These are phyloP conservation scores for Apiotrichum akiyoshidainum DNA, from an alignment of 1,284 basidiomycete species.

Conservation along the genomic window DNA sequence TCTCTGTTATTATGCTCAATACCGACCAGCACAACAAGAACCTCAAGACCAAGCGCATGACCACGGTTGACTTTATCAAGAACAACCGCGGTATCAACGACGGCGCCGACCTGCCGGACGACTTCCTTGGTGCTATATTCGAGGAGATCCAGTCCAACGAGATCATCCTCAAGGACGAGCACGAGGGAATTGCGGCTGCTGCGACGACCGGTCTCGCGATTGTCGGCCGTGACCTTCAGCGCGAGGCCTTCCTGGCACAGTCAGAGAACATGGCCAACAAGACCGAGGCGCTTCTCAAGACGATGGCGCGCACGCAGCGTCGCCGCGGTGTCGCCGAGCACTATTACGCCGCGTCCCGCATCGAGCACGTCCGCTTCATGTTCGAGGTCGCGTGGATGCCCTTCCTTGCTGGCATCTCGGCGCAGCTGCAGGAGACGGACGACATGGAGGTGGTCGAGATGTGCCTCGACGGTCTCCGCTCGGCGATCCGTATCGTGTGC, in stretches of 20 bases:
- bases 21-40: slow-evolving; percentile 94
- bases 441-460: slow-evolving; percentile 85
- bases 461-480: slow-evolving; percentile 91
- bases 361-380: slow-evolving; percentile 93
- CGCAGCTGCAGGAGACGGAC: slow-evolving; percentile 85
- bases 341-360: slow-evolving; percentile 91
- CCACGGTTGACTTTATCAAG: slow-evolving; percentile 79
- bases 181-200: slow-evolving; percentile 60
- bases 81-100: slow-evolving; percentile 97
- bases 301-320: slow-evolving; percentile 81
- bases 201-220: slow-evolving; percentile 67
- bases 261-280: slow-evolving; percentile 93
- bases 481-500: slow-evolving; percentile 86
- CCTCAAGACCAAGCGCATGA: slow-evolving; percentile 83
- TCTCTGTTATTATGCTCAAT: slow-evolving; percentile 90
- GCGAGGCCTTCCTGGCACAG: slow-evolving; percentile 89
- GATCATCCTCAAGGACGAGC: slow-evolving; percentile 96
- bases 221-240: slow-evolving; percentile 87
- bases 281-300: slow-evolving; percentile 89
- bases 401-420: slow-evolving; percentile 87
- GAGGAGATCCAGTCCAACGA: slow-evolving; percentile 88
- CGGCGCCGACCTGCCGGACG: slow-evolving; percentile 77
- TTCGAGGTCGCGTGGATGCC: slow-evolving; percentile 98
- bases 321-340: slow-evolving; percentile 65
- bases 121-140: slow-evolving; percentile 70